Percentiles rank a stretch among this genome's conserved stretches.
phyloP scores from a whole-genome alignment of 1,139 yeast species.

The Debaryomyces coudertii region DNA sequence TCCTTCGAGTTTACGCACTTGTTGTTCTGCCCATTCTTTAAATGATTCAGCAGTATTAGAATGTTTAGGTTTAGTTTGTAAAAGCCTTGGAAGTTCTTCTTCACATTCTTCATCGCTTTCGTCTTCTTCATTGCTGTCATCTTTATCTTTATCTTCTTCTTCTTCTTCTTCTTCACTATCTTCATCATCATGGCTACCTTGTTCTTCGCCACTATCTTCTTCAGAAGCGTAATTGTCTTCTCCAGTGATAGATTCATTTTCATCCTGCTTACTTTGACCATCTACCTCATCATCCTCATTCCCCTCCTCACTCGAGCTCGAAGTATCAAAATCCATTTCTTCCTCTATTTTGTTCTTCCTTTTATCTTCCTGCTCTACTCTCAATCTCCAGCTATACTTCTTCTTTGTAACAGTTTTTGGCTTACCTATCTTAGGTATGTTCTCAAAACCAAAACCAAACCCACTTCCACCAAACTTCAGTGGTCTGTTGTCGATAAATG shows the following conservation, averaged over 20 bases:
- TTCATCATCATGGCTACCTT: conserved; percentile 50
- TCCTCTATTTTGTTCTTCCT: conserved; percentile 35
- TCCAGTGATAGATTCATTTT: conserved; percentile 22
- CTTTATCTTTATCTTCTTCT: conserved; percentile 20
- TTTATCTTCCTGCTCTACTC: conserved; percentile 42
- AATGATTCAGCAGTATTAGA: conserved; percentile 49
- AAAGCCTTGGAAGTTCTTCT: conserved; percentile 36
- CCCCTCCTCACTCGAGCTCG: conserved; percentile 20
- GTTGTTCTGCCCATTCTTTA: conserved; percentile 64
- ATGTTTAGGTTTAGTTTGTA: conserved; percentile 45
- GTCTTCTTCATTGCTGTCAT: conserved; percentile 21
- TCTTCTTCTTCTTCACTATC: conserved; percentile 24
- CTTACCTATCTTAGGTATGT: conserved; percentile 53
- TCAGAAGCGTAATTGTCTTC: conserved; percentile 24
- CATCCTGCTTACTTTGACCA: conserved; percentile 22
- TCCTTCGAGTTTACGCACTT: conserved; percentile 62
- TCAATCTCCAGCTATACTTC: conserved; percentile 48
- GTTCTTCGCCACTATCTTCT: conserved; percentile 21
- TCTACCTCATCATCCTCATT: conserved; percentile 25
- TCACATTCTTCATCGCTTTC: conserved; percentile 24
- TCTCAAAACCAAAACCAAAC: conserved; percentile 67
- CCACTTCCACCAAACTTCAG: conserved; percentile 62
- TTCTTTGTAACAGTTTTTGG: conserved; percentile 31
- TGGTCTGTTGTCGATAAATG: conserved; percentile 77
- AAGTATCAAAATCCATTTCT: conserved; percentile 40